These are phyloP conservation scores for Eimeria sp. DNA, from an alignment of 169 alveolate species.

Conservation along the genomic window DNA sequence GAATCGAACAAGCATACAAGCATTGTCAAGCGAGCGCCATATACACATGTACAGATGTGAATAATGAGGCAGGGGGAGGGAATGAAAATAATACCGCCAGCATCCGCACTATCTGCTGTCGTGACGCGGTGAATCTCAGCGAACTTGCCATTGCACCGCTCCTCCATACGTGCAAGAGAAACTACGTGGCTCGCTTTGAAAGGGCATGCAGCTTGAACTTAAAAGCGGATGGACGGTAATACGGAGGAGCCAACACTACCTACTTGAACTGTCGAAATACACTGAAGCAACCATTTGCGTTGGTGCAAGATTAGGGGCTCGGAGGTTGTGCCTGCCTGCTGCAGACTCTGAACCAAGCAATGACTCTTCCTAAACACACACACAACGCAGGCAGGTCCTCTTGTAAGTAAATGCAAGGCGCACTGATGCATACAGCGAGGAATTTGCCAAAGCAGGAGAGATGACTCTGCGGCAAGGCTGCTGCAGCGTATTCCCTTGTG, in stretches of 20 bases:
- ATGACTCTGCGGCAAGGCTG: neutral
- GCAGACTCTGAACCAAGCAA: constrained; percentile 26
- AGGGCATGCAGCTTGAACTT: neutral
- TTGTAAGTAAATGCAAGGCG: too few relatives aligned
- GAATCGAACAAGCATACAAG: neutral
- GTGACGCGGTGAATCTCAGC: neutral
- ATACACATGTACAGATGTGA: neutral
- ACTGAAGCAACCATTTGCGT: constrained; percentile 89
- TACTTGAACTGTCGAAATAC: constrained; percentile 86
- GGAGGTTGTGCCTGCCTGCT: constrained; percentile 11
- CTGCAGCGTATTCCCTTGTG: neutral
- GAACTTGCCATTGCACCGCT: neutral
- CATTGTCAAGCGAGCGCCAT: neutral
- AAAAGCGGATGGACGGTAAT: neutral
- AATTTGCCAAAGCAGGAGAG: neutral
- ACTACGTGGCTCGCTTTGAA: neutral
- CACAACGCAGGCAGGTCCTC: neutral
- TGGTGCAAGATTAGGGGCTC: constrained; percentile 70
- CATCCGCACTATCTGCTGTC: neutral
- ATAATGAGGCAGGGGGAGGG: neutral
- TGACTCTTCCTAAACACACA: constrained; percentile 48
- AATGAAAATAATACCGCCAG: neutral
- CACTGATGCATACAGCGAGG: neutral
- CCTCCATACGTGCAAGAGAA: neutral
- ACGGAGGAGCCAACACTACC: neutral